These are phyloP conservation scores for Rhododendron kiyosumense DNA, from an alignment of 148 eudicot genomes.

Conservation along the genomic window DNA sequence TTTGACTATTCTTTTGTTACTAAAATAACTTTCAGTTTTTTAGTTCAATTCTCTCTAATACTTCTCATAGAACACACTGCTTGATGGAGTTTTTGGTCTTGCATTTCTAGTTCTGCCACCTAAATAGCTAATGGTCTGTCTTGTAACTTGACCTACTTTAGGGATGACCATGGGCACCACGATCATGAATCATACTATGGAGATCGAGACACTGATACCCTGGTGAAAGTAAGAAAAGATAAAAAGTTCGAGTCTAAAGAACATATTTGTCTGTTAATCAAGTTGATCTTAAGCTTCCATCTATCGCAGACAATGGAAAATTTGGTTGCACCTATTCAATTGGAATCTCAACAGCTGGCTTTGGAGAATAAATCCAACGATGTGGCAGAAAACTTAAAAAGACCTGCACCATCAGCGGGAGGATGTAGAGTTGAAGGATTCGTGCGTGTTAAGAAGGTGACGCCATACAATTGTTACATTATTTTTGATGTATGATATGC, in stretches of 20 bases:
- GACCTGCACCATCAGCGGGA: conserved; percentile 78
- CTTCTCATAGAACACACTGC: not conserved
- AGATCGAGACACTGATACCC: conserved; percentile 90
- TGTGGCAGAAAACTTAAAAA: conserved; percentile 37
- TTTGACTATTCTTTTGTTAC: not conserved
- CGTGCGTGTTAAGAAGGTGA: conserved; percentile 93
- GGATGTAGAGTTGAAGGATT: conserved; percentile 97
- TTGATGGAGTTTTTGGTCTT: conserved; percentile 8
- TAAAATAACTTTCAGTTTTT: not conserved
- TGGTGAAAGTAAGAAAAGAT: conserved; percentile 55
- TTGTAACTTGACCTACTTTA: conserved; percentile 18
- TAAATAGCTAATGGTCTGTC: conserved; percentile 1
- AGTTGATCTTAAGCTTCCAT: conserved; percentile 16
- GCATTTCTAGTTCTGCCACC: conserved; percentile 4
- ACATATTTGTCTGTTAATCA: not conserved
- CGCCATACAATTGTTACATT: not conserved
- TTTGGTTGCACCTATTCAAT: conserved; percentile 62
- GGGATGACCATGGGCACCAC: conserved; percentile 81
- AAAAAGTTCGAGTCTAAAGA: not conserved
- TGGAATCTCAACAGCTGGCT: conserved; percentile 39
- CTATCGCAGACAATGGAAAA: conserved; percentile 62
- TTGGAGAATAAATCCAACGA: conserved; percentile 38
- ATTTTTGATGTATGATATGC: not conserved
- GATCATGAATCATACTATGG: conserved; percentile 98
- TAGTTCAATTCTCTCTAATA: not conserved